phyloP scores from a whole-genome alignment of 2,329 filamentous ascomycete genomes.

The Lecanicillium sp. region DNA sequence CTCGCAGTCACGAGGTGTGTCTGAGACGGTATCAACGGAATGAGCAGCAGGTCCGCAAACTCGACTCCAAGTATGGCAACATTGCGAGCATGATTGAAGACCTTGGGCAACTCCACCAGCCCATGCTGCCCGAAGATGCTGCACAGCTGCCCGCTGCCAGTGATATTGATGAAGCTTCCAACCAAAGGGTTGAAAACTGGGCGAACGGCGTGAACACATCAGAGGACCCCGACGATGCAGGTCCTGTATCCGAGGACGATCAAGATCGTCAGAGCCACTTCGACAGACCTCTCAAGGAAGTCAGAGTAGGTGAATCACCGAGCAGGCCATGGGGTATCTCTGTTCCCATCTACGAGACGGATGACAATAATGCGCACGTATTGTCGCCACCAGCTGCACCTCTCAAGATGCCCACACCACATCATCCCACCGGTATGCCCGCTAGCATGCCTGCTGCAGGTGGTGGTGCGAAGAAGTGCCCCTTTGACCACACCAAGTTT shows the following conservation, averaged over 20 bases:
- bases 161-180: constrained; percentile 48
- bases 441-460: constrained; percentile 20
- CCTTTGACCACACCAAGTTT: constrained; percentile 49
- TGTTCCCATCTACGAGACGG: constrained; percentile 56
- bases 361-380: constrained; percentile 35
- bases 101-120: constrained; percentile 78
- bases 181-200: constrained; percentile 78
- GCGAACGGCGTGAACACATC: constrained; percentile 66
- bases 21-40: constrained; percentile 85
- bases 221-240: constrained; percentile 23
- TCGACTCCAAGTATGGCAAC: constrained; percentile 92
- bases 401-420: constrained; percentile 42
- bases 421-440: constrained; percentile 16
- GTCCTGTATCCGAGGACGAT: constrained; percentile 35
- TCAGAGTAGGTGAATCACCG: constrained; percentile 89
- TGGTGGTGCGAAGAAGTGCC: constrained; percentile 44
- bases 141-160: constrained; percentile 31
- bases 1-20: constrained; percentile 88
- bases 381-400: constrained; percentile 54
- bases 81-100: constrained; percentile 92
- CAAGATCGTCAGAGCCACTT: constrained; percentile 64
- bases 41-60: constrained; percentile 74
- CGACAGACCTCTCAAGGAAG: constrained; percentile 77
- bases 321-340: constrained; percentile 90
- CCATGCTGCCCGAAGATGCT: constrained; percentile 65